phyloP scores from a whole-genome alignment of 2,329 filamentous ascomycete species.

The Sporothrix sp. region DNA sequence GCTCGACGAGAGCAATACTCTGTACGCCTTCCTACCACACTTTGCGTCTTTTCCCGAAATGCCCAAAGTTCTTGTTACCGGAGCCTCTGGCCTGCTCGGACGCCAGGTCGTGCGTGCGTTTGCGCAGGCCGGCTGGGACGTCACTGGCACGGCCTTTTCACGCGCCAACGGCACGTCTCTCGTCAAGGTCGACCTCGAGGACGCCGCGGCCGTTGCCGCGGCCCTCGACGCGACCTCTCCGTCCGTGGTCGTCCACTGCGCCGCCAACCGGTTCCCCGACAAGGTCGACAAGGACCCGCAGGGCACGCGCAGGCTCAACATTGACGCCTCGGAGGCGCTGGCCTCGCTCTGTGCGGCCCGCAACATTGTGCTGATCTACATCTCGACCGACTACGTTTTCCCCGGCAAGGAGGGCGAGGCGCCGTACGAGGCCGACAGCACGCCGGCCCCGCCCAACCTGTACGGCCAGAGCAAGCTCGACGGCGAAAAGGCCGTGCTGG shows the following conservation, averaged over 20 bases:
- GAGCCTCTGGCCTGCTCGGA: slow-evolving; percentile 75
- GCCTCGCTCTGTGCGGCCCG: slow-evolving; percentile 55
- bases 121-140: slow-evolving; percentile 54
- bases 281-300: slow-evolving; percentile 72
- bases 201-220: slow-evolving; percentile 37
- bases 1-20: background rate
- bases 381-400: slow-evolving; percentile 78
- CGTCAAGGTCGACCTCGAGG: slow-evolving; percentile 47
- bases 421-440: slow-evolving; percentile 60
- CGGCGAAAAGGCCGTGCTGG: slow-evolving; percentile 55
- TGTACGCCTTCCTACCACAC: background rate
- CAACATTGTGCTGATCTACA: slow-evolving; percentile 60
- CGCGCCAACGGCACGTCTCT: slow-evolving; percentile 62
- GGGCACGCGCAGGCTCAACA: slow-evolving; percentile 63
- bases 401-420: slow-evolving; percentile 66
- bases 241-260: slow-evolving; percentile 72
- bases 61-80: slow-evolving; percentile 61
- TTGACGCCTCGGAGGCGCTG: slow-evolving; percentile 57
- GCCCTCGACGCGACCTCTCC: slow-evolving; percentile 52
- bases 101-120: slow-evolving; percentile 68
- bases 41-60: background rate
- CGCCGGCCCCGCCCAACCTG: slow-evolving; percentile 63
- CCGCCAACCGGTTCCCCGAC: slow-evolving; percentile 81
- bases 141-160: slow-evolving; percentile 63
- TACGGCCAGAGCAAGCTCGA: slow-evolving; percentile 57